These are phyloP conservation scores for Rhizopus delemar DNA, from an alignment of 371 early-diverging fungal species.

Conservation along the genomic window DNA sequence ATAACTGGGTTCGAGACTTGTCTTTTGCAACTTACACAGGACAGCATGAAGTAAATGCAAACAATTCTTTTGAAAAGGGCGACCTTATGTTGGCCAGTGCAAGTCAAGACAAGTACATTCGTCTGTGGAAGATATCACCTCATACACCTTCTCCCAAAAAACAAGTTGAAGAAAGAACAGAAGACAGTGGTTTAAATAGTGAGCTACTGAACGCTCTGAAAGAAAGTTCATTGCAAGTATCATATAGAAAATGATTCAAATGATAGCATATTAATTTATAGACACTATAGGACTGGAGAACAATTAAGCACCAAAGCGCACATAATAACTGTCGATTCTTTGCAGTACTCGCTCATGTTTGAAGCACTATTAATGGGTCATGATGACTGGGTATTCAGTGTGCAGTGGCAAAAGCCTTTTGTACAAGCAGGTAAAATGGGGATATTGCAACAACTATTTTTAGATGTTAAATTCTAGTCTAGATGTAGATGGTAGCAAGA, in stretches of 20 bases:
- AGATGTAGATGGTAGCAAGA: slow-evolving; percentile 14
- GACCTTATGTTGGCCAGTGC: slow-evolving; percentile 87
- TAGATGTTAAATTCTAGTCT: not conserved
- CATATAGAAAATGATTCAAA: not conserved
- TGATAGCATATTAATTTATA: not conserved
- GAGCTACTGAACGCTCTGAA: slow-evolving; percentile 58
- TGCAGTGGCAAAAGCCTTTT: slow-evolving; percentile 71
- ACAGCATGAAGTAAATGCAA: slow-evolving; percentile 26
- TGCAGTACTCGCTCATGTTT: slow-evolving; percentile 73
- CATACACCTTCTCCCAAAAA: slow-evolving; percentile 14
- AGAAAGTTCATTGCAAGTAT: slow-evolving; percentile 51
- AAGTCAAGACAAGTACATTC: slow-evolving; percentile 91
- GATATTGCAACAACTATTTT: not conserved
- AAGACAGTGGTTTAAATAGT: slow-evolving; percentile 28
- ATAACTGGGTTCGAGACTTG: slow-evolving; percentile 90
- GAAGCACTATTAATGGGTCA: slow-evolving; percentile 92
- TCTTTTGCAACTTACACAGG: slow-evolving; percentile 70
- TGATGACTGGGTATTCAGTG: slow-evolving; percentile 93
- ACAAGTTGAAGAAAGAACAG: slow-evolving; percentile 7
- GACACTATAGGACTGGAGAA: slow-evolving; percentile 42
- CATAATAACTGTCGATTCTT: slow-evolving; percentile 54
- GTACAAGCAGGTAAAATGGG: slow-evolving; percentile 20
- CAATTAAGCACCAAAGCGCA: slow-evolving; percentile 85
- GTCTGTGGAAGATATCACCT: slow-evolving; percentile 83
- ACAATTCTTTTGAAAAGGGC: slow-evolving; percentile 63